Evolutionary conservation across 2,329 filamentous ascomycete species (phyloP).

Genomic region (Sarocladiaceae sp.): DNA sequence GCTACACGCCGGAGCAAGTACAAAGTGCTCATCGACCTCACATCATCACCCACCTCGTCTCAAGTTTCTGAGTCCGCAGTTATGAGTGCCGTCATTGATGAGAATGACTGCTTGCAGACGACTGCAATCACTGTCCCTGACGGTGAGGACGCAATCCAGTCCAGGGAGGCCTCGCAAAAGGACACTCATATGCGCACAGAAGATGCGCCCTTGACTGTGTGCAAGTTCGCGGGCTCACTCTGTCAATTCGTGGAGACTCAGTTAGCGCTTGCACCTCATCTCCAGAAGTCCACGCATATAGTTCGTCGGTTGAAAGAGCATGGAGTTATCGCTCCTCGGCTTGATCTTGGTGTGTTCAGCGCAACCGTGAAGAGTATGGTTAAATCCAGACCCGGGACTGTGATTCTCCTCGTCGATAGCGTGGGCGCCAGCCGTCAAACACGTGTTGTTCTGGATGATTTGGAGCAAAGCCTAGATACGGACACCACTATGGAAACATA

Average conservation of each 20-base stretch:
- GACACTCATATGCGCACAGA: too few species aligned
- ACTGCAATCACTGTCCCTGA: conserved; percentile 9
- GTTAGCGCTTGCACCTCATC: conserved; percentile 38
- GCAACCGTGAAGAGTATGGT: background rate
- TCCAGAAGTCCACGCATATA: conserved; percentile 17
- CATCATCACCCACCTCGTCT: conserved; percentile 12
- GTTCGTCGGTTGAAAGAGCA: background rate
- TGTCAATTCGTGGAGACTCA: conserved; percentile 34
- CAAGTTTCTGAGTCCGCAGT: background rate
- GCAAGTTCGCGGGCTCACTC: conserved; percentile 24
- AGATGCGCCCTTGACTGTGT: too few species aligned
- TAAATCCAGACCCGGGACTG: conserved; percentile 14
- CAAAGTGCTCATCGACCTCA: conserved; percentile 13
- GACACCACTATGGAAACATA: background rate
- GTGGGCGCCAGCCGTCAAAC: conserved; percentile 10
- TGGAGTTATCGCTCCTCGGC: background rate
- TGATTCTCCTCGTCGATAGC: conserved; percentile 39
- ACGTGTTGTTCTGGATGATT: background rate
- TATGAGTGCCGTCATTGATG: background rate
- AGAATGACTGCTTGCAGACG: background rate
- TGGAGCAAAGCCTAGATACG: background rate
- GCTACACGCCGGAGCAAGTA: background rate
- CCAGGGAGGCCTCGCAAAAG: background rate
- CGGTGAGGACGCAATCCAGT: background rate
- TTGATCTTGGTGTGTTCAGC: background rate